Conservation (phyloP, 2,329 filamentous ascomycete genomes). For the Ophidiomyces ophidiicola region DNA sequence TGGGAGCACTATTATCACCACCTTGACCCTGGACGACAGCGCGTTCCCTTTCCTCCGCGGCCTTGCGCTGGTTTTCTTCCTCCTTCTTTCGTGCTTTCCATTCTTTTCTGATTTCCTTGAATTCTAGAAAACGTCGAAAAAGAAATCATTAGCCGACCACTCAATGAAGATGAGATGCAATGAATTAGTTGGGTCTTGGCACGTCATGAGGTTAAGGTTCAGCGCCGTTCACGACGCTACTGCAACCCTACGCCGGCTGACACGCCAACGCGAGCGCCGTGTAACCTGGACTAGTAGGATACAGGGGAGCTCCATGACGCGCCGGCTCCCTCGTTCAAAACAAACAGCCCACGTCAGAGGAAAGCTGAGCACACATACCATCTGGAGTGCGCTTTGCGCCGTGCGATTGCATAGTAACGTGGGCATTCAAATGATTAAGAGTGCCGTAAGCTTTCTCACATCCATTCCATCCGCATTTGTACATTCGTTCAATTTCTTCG, state of each 20-base stretch:
- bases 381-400: slow-evolving; percentile 90
- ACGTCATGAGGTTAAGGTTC: slow-evolving; percentile 34
- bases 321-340: too few relatives aligned
- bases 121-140: slow-evolving; percentile 51
- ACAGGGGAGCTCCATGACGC: slow-evolving; percentile 22
- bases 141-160: slow-evolving; percentile 16
- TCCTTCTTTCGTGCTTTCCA: slow-evolving; percentile 99
- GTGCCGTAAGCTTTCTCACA: slow-evolving; percentile 99
- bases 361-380: slow-evolving; percentile 50
- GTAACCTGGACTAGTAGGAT: slow-evolving; percentile 35
- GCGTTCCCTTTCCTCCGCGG: slow-evolving; percentile 71
- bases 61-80: slow-evolving; percentile 79
- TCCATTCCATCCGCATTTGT: slow-evolving; percentile 97
- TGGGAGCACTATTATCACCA: slow-evolving; percentile 38
- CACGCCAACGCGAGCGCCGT: slow-evolving; percentile 37
- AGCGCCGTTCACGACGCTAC: slow-evolving; percentile 40
- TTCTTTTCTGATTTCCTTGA: slow-evolving; percentile 97
- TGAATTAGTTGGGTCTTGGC: slow-evolving; percentile 15
- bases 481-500: slow-evolving; percentile 99
- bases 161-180: neutral
- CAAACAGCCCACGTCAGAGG: slow-evolving; percentile 1
- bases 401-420: slow-evolving; percentile 98
- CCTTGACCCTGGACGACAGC: slow-evolving; percentile 44
- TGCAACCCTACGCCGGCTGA: slow-evolving; percentile 33
- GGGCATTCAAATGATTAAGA: slow-evolving; percentile 90